Base-by-base conservation (phyloP, 139 green algal species). In the Haematococcus sp. region DNA sequence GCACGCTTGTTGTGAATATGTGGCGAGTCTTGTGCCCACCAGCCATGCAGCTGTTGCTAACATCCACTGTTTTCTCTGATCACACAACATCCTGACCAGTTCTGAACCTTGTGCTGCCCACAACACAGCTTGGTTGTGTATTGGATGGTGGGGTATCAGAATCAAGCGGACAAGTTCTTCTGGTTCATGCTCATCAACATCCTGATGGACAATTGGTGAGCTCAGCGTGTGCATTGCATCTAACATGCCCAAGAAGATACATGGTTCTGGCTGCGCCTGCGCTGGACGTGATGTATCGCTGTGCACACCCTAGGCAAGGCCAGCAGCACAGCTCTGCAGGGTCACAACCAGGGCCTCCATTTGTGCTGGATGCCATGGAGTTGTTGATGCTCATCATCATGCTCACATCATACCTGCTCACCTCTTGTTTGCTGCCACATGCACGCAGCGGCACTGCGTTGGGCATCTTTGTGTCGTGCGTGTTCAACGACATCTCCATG, bases 391-490 rank as follows among this genome's bases (percentile, higher is more conserved):
- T 28, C 7, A 19, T 63, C 20, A n/a, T n/a, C n/a, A n/a, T n/a
- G n/a, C n/a, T n/a, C n/a, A n/a, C n/a, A n/a, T n/a, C n/a, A n/a
- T n/a, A n/a, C n/a, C n/a, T n/a, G n/a, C n/a, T n/a, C n/a, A n/a
- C n/a, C n/a, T 61, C n/a, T 28, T 28, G 4, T 13, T 7, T 77
- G 43, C 46, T 65, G 20, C 59, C 63, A 77, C 61, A 7, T 22
- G 16, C n/a, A 7, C n/a, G 16, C n/a, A 70, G 55, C 55, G 75
- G 75, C 31, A 58, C 67, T 1, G 75, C 20, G 0, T 43, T 80
- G 44, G 75, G 75, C 68, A 51, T 80, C 31, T 80, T 80, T 65
- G 46, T 80, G 19, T 67, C 59, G 13, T 80, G 75, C 75, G 23
- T 80, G 31, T 80, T 80, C 44, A 67, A 71, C 59, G 58, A 75